A percentile compares a stretch with the other conserved stretches of the same genome.
phyloP scores from a whole-genome alignment of 208 protist species.

The Sergeia podlipaevii region DNA sequence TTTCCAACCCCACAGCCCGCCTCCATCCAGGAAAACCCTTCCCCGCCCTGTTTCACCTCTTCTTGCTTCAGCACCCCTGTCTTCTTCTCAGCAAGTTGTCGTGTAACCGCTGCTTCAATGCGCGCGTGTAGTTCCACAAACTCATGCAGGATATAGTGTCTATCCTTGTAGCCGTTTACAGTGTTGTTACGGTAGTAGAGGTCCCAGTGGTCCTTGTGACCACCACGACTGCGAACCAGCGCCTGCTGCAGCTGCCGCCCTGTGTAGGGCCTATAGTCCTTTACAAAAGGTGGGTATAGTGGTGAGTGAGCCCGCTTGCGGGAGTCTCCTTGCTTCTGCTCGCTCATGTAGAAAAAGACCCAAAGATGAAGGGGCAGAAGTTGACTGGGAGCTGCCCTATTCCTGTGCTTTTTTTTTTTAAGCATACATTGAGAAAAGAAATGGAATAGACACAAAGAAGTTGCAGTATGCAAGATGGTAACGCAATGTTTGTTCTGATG shows the following conservation, averaged over 20 bases:
- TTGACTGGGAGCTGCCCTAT: too few species aligned
- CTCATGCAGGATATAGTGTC: conserved; percentile 87
- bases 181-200: conserved; percentile 91
- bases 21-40: conserved; percentile 80
- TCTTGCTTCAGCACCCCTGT: conserved; percentile 10
- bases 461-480: too few species aligned
- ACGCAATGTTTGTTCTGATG: too few species aligned
- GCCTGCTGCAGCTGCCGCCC: conserved; percentile 32
- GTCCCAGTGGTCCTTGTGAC: conserved; percentile 75
- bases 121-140: conserved; percentile 68
- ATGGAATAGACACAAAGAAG: too few species aligned
- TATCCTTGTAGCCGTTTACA: conserved; percentile 86
- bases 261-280: conserved; percentile 78
- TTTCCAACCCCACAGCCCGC: conserved; percentile 95
- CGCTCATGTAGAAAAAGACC: neutral
- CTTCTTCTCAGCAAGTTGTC: conserved; percentile 2
- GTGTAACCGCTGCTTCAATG: conserved; percentile 6
- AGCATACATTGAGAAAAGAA: too few species aligned
- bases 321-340: neutral
- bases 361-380: neutral
- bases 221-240: conserved; percentile 8
- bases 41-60: neutral
- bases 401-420: too few species aligned
- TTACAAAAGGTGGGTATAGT: conserved; percentile 56
- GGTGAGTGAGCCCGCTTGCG: conserved; percentile 30